Percentiles rank a stretch among this genome's conserved stretches.
These are phyloP conservation scores for Aspergillus pseudotamarii DNA, from an alignment of 2,329 filamentous ascomycete genomes.

Conservation along the genomic window DNA sequence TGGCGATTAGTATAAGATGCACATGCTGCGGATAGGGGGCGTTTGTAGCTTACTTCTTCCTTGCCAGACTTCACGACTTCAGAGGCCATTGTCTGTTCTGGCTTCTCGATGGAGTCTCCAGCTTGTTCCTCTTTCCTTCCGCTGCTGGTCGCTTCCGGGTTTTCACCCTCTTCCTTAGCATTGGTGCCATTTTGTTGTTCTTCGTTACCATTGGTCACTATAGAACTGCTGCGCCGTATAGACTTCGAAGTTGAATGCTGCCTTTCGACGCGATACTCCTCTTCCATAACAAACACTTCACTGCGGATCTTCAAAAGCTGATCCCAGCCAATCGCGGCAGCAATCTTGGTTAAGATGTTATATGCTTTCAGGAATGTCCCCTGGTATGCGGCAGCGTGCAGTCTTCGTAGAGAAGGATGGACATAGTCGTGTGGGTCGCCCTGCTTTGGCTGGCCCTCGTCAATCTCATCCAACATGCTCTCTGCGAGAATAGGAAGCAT, in stretches of 20 bases:
- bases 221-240: slow-evolving; percentile 31
- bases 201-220: slow-evolving; percentile 40
- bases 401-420: slow-evolving; percentile 79
- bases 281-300: slow-evolving; percentile 99
- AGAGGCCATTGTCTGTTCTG: slow-evolving; percentile 75
- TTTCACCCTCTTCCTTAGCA: slow-evolving; percentile 30
- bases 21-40: not conserved
- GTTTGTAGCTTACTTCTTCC: slow-evolving; percentile 62
- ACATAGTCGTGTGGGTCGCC: slow-evolving; percentile 81
- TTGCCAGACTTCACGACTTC: slow-evolving; percentile 74
- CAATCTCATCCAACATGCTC: slow-evolving; percentile 91
- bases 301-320: slow-evolving; percentile 91
- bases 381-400: slow-evolving; percentile 87
- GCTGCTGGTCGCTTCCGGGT: slow-evolving; percentile 33
- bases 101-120: slow-evolving; percentile 68
- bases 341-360: slow-evolving; percentile 90
- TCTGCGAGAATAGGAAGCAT: slow-evolving; percentile 85
- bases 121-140: slow-evolving; percentile 33
- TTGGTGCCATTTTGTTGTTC: slow-evolving; percentile 34
- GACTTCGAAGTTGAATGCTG: slow-evolving; percentile 35
- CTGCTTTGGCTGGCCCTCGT: slow-evolving; percentile 75
- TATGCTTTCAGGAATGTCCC: slow-evolving; percentile 97
- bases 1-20: not conserved
- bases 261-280: slow-evolving; percentile 86
- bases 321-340: slow-evolving; percentile 96